Evolutionary conservation across 2,329 filamentous ascomycete species (phyloP).

Genomic region (Pyrenochaeta sp.): DNA sequence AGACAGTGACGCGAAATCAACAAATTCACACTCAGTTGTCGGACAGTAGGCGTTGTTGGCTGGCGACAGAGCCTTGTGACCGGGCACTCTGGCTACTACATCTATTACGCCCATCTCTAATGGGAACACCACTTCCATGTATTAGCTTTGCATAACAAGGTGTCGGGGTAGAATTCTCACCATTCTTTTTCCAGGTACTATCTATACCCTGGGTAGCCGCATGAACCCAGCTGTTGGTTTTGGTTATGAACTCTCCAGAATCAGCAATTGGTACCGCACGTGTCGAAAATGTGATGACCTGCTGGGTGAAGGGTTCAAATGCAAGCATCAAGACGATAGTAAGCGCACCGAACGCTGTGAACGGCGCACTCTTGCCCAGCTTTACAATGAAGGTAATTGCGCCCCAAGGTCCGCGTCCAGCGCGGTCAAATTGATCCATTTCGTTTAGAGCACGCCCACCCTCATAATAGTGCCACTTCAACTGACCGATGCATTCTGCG

Average conservation of each 20-base stretch:
- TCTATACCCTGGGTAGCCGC: no score
- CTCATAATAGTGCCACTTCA: constrained; percentile 46
- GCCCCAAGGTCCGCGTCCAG: neutral
- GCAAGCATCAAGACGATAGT: constrained; percentile 27
- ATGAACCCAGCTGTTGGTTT: no score
- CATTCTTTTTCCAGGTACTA: no score
- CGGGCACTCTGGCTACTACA: neutral
- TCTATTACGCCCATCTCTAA: neutral
- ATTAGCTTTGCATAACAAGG: no score
- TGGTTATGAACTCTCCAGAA: no score
- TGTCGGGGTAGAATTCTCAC: no score
- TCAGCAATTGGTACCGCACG: no score
- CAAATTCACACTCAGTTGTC: neutral
- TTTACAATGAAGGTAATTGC: neutral
- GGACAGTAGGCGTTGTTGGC: neutral
- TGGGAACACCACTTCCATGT: no score
- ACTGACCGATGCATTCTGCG: constrained; percentile 43
- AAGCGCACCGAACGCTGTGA: constrained; percentile 15
- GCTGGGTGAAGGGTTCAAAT: constrained; percentile 35
- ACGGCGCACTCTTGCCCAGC: constrained; percentile 8
- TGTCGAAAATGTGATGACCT: no score
- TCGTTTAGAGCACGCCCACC: constrained; percentile 23
- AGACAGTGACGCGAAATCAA: neutral
- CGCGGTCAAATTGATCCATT: constrained; percentile 27
- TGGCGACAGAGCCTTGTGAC: neutral